Conservation (phyloP, 1,284 basidiomycete genomes). For the Pyrrhoderma lamaoense region DNA sequence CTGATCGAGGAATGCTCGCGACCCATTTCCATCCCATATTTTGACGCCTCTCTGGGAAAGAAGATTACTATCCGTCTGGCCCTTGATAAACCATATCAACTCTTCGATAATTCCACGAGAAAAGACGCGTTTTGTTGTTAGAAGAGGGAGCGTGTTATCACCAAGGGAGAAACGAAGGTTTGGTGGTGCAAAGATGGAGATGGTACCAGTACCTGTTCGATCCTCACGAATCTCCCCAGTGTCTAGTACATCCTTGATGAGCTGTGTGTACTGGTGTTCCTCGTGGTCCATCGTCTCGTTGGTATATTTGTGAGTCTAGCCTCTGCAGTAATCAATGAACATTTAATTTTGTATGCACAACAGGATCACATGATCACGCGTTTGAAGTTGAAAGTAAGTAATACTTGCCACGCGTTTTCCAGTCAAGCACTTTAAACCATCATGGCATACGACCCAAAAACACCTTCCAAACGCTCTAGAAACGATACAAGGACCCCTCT, state of each 20-base stretch:
- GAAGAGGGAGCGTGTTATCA: conserved; percentile 69
- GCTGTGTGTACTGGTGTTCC: conserved; percentile 80
- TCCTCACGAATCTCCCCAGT: conserved; percentile 76
- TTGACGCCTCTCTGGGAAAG: conserved; percentile 83
- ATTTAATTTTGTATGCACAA: too few species aligned
- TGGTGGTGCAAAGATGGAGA: conserved; percentile 85
- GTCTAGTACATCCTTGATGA: conserved; percentile 71
- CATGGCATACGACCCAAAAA: conserved; percentile 43
- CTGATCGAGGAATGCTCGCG: conserved; percentile 78
- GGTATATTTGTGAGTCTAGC: not conserved
- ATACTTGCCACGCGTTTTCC: not conserved
- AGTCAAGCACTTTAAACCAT: not conserved
- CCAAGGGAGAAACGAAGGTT: conserved; percentile 81
- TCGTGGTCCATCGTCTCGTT: conserved; percentile 42
- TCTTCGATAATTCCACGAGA: conserved; percentile 90
- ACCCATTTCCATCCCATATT: conserved; percentile 98
- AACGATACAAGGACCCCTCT: conserved; percentile 68
- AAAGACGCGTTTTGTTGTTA: conserved; percentile 96
- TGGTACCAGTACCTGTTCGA: conserved; percentile 88
- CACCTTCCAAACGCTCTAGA: conserved; percentile 58
- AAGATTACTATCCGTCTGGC: conserved; percentile 75
- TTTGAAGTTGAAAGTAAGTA: conserved; percentile 5
- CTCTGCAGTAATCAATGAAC: too few species aligned
- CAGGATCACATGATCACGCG: not conserved
- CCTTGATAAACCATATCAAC: conserved; percentile 91